Evolutionary conservation across 768 basidiomycete species (phyloP).

Genomic region (Lentinula boryana): DNA sequence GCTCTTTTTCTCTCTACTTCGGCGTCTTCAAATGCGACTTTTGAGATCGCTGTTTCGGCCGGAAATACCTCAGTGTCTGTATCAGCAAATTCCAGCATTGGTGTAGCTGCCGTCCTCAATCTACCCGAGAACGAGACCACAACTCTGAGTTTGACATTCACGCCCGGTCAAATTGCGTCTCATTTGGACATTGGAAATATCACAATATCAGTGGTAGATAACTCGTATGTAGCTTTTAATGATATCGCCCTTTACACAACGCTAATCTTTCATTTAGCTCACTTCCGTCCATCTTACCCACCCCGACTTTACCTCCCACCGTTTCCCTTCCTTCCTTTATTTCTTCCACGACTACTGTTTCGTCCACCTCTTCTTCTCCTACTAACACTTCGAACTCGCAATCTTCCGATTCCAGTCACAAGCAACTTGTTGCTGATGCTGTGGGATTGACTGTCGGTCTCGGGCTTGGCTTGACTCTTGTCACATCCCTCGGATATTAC

Average conservation of each 20-base stretch:
- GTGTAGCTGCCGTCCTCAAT: conserved; percentile 29
- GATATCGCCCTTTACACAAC: background rate
- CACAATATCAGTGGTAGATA: conserved; percentile 28
- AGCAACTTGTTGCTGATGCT: conserved; percentile 20
- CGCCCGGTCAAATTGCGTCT: conserved; percentile 18
- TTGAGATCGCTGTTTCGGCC: conserved; percentile 47
- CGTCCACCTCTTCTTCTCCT: background rate
- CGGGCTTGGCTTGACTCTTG: conserved; percentile 25
- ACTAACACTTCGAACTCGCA: background rate
- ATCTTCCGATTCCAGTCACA: background rate
- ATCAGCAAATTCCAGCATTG: conserved; percentile 35
- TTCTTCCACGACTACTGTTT: background rate
- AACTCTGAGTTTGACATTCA: conserved; percentile 35
- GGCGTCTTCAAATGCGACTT: conserved; percentile 39
- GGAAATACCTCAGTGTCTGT: conserved; percentile 23
- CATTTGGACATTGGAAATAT: conserved; percentile 33
- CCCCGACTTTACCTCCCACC: conserved; percentile 4
- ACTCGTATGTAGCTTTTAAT: conserved; percentile 23
- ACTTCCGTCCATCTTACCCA: conserved; percentile 1
- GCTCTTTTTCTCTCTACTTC: conserved; percentile 38
- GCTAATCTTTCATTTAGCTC: background rate
- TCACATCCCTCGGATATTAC: conserved; percentile 16
- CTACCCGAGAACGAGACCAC: conserved; percentile 34
- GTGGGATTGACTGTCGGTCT: conserved; percentile 29
- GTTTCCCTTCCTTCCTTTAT: conserved; percentile 1